Base-by-base conservation (phyloP, 305 asterid genomes). In the Ilex paraguariensis region DNA sequence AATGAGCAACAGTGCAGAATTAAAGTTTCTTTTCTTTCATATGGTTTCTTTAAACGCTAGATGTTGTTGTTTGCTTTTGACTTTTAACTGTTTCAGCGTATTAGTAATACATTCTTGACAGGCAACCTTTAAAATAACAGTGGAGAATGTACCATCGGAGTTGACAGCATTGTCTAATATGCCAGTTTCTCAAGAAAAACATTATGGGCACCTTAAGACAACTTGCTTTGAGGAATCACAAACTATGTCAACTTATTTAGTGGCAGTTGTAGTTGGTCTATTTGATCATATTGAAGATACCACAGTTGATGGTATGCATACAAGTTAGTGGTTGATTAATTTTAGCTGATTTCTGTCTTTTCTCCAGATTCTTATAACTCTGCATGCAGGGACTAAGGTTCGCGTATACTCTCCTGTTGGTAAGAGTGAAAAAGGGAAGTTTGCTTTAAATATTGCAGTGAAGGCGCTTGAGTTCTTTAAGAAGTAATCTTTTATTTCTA, bases 121-220 rank as follows among this genome's bases (percentile, higher is more conserved):
- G 78, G 83, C 78, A 6, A 78, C 73, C 55, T 74, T 78, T 60
- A 71, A 74, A 62, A 71, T 78, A 65, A 65, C 75, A 54, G 14
- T 78, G 56, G 73, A 72, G 52, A 66, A 62, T 66, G 58, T 78
- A 58, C 80, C 83, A 42, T 65, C 72, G 3, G 73, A 78, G 56
- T 55, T 78, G 68, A 70, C 74, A 42, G 64, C 83, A 50, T 52
- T 78, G 65, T 78, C 83, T 16, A 78, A 76, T 42, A 78, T 74
- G 83, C 83, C 83, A 10, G 60, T 78, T 54, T 51, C 57, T 21
- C 67, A 67, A 56, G 83, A 78, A 62, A 64, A 64, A 46, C 15
- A 56, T 10, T 6, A 66, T 32, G 78, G 73, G 15, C 55, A 60
- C 57, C 32, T 62, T 40, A 78, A 78, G 67, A 74, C 77, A 2